phyloP scores from a whole-genome alignment of 2,329 filamentous ascomycete genomes.

The Ophiobolus disseminans region DNA sequence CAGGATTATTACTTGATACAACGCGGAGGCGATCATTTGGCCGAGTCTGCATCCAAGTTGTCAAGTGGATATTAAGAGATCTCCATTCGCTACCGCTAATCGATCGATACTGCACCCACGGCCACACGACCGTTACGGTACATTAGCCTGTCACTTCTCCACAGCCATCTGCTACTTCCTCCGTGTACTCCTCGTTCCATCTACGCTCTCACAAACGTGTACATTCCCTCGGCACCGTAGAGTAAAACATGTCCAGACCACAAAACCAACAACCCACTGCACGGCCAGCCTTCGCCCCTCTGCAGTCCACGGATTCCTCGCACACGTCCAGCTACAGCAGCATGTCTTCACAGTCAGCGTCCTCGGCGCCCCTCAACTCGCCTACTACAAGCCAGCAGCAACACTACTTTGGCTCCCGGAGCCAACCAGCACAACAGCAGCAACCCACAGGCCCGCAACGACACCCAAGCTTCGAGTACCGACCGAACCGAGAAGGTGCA shows the following conservation, averaged over 20 bases:
- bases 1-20: constrained; percentile 1
- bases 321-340: constrained; percentile 51
- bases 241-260: constrained; percentile 29
- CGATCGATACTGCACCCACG: constrained; percentile 7
- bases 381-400: constrained; percentile 44
- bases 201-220: too few relatives aligned
- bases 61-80: constrained; percentile 24
- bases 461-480: constrained; percentile 43
- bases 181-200: too few relatives aligned
- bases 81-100: constrained; percentile 27
- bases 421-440: constrained; percentile 37
- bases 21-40: constrained; percentile 13
- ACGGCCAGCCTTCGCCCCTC: constrained; percentile 46
- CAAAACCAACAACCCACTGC: constrained; percentile 25
- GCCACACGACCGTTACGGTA: constrained; percentile 13
- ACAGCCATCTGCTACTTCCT: constrained; percentile 3
- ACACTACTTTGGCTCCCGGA: constrained; percentile 40
- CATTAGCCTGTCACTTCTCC: constrained; percentile 22
- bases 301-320: constrained; percentile 39
- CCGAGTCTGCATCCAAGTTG: constrained; percentile 14
- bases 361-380: constrained; percentile 43
- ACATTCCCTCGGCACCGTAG: too few relatives aligned
- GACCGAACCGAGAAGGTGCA: constrained; percentile 43
- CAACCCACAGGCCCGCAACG: constrained; percentile 32
- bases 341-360: constrained; percentile 45